These are phyloP conservation scores for Nicotiana benthamiana DNA, from an alignment of 257 asterid genomes.

Conservation along the genomic window DNA sequence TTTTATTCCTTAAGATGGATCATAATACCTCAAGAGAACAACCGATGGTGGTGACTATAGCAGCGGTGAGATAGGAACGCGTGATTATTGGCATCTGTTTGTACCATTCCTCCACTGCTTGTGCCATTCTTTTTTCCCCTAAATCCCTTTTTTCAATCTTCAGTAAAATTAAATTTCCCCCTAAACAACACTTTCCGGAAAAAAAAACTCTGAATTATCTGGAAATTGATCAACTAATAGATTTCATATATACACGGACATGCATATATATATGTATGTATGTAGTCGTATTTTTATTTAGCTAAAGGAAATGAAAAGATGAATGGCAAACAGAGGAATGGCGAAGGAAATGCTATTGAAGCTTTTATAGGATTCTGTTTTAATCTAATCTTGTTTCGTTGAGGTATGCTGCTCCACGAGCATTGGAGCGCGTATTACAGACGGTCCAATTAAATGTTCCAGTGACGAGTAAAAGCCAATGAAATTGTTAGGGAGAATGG, in stretches of 20 bases:
- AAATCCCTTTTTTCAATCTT: too few species aligned
- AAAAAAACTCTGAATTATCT: background rate
- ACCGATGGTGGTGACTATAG: conserved; percentile 87
- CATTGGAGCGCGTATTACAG: background rate
- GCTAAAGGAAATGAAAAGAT: background rate
- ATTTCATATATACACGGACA: background rate
- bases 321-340: background rate
- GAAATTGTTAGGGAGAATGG: background rate
- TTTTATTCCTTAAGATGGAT: background rate
- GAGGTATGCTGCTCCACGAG: too few species aligned
- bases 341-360: background rate
- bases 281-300: background rate
- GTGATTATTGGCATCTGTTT: conserved; percentile 99
- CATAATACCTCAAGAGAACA: conserved; percentile 80
- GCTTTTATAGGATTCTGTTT: background rate
- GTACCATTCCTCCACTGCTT: conserved; percentile 99
- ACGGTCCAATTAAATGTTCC: background rate
- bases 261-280: background rate
- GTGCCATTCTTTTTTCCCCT: conserved; percentile 50
- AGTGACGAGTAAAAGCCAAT: background rate
- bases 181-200: background rate
- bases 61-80: conserved; percentile 95
- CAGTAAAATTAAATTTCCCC: too few species aligned
- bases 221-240: background rate
- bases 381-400: background rate